Evolutionary conservation across 805 yeast species (phyloP).

Genomic region (Candida maris): DNA sequence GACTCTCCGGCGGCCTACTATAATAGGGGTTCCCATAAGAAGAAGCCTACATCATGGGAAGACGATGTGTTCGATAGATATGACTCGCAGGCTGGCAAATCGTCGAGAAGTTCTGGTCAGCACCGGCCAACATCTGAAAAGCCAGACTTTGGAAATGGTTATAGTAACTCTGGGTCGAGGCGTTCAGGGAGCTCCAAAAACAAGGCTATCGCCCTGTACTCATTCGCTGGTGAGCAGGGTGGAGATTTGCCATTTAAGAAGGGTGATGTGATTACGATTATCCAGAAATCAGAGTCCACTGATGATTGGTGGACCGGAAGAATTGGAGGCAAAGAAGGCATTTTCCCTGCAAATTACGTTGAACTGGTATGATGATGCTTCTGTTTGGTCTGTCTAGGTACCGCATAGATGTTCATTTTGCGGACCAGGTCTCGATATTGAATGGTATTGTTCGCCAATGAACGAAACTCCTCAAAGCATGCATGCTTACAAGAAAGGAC

Average conservation of each 20-base stretch:
- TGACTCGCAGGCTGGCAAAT: conserved; percentile 26
- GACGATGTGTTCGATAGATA: conserved; percentile 75
- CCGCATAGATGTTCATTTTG: too few relatives aligned
- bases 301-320: conserved; percentile 99
- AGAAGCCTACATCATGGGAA: conserved; percentile 61
- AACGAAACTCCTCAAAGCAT: background rate
- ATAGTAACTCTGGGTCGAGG: conserved; percentile 24
- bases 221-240: conserved; percentile 87
- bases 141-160: conserved; percentile 31
- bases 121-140: conserved; percentile 31
- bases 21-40: conserved; percentile 16
- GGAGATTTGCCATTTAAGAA: conserved; percentile 92
- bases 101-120: conserved; percentile 27
- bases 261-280: conserved; percentile 87
- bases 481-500: background rate
- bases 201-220: conserved; percentile 86
- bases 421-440: conserved; percentile 1
- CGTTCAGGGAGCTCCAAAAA: conserved; percentile 40
- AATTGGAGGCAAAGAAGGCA: conserved; percentile 78
- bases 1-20: conserved; percentile 33
- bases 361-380: conserved; percentile 63
- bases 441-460: too few relatives aligned
- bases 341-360: conserved; percentile 96
- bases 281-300: conserved; percentile 79
- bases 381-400: too few relatives aligned